Evolutionary conservation across 208 protist species (phyloP), one percentile per base, ranked within the genome.

Genomic region (Jaenimonas drosophilae): DNA sequence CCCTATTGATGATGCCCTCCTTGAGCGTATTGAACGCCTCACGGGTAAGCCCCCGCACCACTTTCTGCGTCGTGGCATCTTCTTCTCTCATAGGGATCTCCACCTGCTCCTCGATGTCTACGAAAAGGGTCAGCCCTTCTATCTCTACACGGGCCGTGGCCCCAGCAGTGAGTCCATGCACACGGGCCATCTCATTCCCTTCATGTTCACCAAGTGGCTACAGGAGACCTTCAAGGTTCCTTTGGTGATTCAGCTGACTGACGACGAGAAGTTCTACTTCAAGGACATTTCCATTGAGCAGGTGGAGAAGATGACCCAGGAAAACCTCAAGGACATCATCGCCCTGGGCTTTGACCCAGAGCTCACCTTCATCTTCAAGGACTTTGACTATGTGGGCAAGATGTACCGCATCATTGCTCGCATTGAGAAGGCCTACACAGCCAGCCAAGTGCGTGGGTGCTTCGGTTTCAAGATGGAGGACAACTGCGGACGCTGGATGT

Each of bases 201-300:
- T 99, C 53, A 78, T 99, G 57, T 98, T 99, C 72, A 99, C 96
- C 3, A 97, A 99, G 77, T 97, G 96, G 76, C 79, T 99, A 48
- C 98, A 99, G 76, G 97, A 99, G n/a, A 96, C 85, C 4, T 99
- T 99, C 61, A 64, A 97, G 45, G 95, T 98, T 17, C 96, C 97
- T 14, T 76, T 99, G 1, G 97, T 99, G 1, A 97, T 99, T 53
- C 98, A 99, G 70, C 80, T 99, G 53, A 99, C 98, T n/a, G 98
- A 99, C 58, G 98, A 99, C 68, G 98, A 99, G 60, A 99, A 99
- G 74, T 99, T 98, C 60, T 94, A 97, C 53, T 99, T 97, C 66
- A 99, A 99, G 56, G 89, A 97, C 64, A 47, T 98, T 17, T 80
- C 79, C 4, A 61, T 99, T 7, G 94, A 97, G 25, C 82, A 98